Evolutionary conservation across 2,329 filamentous ascomycete genomes (phyloP), one percentile per base, ranked within the genome.

Genomic region (Talaromyces albobiverticillius): DNA sequence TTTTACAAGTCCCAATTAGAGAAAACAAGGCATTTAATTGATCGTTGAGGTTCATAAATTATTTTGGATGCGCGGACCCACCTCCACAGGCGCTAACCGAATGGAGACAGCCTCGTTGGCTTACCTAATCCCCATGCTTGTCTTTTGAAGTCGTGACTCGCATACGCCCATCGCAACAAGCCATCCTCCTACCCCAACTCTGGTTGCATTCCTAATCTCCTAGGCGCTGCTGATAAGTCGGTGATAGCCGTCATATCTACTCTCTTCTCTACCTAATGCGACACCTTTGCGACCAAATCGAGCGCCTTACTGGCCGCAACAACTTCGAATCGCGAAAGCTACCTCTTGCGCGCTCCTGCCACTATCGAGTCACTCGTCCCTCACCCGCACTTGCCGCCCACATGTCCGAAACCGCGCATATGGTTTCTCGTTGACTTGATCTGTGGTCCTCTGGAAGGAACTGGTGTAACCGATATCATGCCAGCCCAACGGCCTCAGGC

Each of bases 401-500:
- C 29, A 46, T 51, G 10, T 11, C n/a, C 14, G 6, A 5, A 20
- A 3, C 23, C 14, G n/a, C 22, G 26, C 7, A 4, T 36, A 34
- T 20, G 41, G 20, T n/a, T 8, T 29, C 25, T 16, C n/a, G 7
- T n/a, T 38, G 20, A 40, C 14, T 32, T 4, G 4, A 14, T 22
- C 3, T 20, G 25, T 20, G 20, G 13, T 25, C 7, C 18, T 9
- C 18, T 13, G 13, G 46, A 20, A 6, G 26, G 20, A 43, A 29
- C 13, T 14, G 42, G 5, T 25, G 16, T 45, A 36, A 46, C 13
- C n/a, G 18, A 14, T 64, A 80, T 65, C 25, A 96, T 96, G 91
- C 88, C 89, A 52, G 80, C 87, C 13, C 78, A 87, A 55, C 85
- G 92, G 63, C 90, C 90, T 1, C 87, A 90, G 66, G 90, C 91